phyloP scores from a whole-genome alignment of 1,284 basidiomycete genomes.

The Pseudozyma flocculosa region DNA sequence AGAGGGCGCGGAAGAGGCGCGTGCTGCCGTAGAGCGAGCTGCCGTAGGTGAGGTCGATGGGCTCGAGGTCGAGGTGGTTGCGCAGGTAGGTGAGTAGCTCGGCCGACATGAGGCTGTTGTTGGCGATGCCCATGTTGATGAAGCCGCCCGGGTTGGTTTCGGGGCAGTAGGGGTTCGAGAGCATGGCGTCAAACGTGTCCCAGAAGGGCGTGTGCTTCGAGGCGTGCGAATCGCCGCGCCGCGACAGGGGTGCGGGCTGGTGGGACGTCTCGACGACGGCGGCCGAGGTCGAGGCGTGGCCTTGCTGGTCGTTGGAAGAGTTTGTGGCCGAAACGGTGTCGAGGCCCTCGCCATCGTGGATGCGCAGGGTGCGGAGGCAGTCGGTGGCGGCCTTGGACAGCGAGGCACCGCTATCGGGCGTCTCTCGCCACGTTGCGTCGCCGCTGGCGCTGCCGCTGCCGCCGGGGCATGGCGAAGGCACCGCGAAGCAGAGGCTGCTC shows the following conservation, averaged over 20 bases:
- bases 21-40: conserved; percentile 19
- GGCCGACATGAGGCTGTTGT: conserved; percentile 21
- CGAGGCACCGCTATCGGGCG: too few relatives aligned
- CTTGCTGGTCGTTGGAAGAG: too few relatives aligned
- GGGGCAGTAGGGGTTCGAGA: conserved; percentile 12
- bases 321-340: too few relatives aligned
- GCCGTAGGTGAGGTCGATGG: conserved; percentile 18
- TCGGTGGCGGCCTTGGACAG: too few relatives aligned
- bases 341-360: too few relatives aligned
- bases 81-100: conserved; percentile 11
- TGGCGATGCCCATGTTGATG: conserved; percentile 32
- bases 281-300: too few relatives aligned
- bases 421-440: too few relatives aligned
- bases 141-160: conserved; percentile 8
- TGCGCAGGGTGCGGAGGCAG: too few relatives aligned
- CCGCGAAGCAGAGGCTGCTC: too few relatives aligned
- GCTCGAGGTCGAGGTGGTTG: conserved; percentile 3
- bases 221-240: not conserved
- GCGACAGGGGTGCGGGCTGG: not conserved
- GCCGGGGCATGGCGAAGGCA: too few relatives aligned
- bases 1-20: conserved; percentile 23
- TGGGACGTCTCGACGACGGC: too few relatives aligned
- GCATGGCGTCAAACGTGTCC: conserved; percentile 20
- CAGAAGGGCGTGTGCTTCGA: conserved; percentile 2
- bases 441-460: too few relatives aligned